A percentile compares a stretch with the other conserved stretches of the same genome.
phyloP scores from a whole-genome alignment of 305 asterid species.

The Striga hermonthica region DNA sequence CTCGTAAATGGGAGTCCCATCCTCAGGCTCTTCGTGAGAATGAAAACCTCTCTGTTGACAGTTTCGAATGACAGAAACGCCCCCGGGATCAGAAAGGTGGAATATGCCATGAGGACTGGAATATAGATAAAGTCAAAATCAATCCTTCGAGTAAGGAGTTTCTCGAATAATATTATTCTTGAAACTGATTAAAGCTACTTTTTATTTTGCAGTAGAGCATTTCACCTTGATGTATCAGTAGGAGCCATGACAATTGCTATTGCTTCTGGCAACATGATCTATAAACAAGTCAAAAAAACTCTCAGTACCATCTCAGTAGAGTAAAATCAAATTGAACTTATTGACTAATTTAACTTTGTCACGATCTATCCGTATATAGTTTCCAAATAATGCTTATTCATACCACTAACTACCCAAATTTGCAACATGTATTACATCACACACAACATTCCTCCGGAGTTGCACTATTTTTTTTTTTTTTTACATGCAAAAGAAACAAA shows the following conservation, averaged over 20 bases:
- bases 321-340: conserved; percentile 13
- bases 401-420: neutral
- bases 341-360: neutral
- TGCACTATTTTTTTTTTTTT: too few species aligned
- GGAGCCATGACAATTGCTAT: conserved; percentile 99
- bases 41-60: conserved; percentile 94
- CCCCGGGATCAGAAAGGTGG: conserved; percentile 90
- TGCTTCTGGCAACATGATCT: conserved; percentile 98
- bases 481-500: too few species aligned
- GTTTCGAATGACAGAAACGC: conserved; percentile 64
- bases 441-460: neutral
- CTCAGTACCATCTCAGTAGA: conserved; percentile 5
- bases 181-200: neutral
- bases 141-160: neutral
- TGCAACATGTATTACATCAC: neutral
- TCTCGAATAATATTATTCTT: too few species aligned
- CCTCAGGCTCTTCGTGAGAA: conserved; percentile 89
- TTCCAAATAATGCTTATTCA: too few species aligned
- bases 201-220: neutral
- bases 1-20: conserved; percentile 86
- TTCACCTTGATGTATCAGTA: conserved; percentile 59
- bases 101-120: conserved; percentile 95
- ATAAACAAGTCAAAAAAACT: conserved; percentile 30
- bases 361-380: neutral
- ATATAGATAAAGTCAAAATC: conserved; percentile 13